phyloP scores from a whole-genome alignment of 2,329 filamentous ascomycete species.

The Fusarium sp. region DNA sequence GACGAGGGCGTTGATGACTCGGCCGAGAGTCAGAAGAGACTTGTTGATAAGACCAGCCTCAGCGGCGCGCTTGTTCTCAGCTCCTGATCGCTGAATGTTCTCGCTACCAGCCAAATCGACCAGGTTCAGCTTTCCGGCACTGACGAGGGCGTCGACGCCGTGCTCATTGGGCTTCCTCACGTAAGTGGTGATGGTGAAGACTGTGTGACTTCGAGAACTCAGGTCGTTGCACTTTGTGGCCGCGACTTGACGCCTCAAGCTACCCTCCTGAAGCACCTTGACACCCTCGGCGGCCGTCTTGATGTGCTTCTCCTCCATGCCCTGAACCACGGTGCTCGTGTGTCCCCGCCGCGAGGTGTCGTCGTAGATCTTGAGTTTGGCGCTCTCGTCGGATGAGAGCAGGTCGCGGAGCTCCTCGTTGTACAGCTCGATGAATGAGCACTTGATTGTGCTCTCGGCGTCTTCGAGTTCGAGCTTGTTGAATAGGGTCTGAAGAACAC shows the following conservation, averaged over 20 bases:
- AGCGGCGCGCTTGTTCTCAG: constrained; percentile 96
- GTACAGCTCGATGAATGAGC: constrained; percentile 98
- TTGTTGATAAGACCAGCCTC: constrained; percentile 99
- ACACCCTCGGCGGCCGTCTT: constrained; percentile 87
- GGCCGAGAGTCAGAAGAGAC: constrained; percentile 91
- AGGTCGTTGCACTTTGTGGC: constrained; percentile 99
- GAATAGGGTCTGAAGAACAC: constrained; percentile 89
- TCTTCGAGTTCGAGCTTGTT: constrained; percentile 83
- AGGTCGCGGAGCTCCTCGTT: constrained; percentile 97
- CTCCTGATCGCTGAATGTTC: constrained; percentile 96
- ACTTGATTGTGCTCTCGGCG: constrained; percentile 90
- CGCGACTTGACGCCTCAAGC: constrained; percentile 95
- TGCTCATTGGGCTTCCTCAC: constrained; percentile 84
- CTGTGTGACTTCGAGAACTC: constrained; percentile 95
- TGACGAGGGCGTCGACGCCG: constrained; percentile 90
- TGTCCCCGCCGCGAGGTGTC: constrained; percentile 90
- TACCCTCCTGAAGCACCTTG: constrained; percentile 88
- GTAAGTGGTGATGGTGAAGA: constrained; percentile 95
- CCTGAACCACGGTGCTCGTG: constrained; percentile 88
- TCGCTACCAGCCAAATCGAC: constrained; percentile 98
- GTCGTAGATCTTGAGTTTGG: constrained; percentile 95
- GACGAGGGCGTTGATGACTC: constrained; percentile 97
- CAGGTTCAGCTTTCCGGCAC: constrained; percentile 92
- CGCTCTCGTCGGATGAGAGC: constrained; percentile 81
- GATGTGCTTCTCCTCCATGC: constrained; percentile 97